phyloP scores from a whole-genome alignment of 495 filamentous ascomycete species.

The Aspergillus biplanus region DNA sequence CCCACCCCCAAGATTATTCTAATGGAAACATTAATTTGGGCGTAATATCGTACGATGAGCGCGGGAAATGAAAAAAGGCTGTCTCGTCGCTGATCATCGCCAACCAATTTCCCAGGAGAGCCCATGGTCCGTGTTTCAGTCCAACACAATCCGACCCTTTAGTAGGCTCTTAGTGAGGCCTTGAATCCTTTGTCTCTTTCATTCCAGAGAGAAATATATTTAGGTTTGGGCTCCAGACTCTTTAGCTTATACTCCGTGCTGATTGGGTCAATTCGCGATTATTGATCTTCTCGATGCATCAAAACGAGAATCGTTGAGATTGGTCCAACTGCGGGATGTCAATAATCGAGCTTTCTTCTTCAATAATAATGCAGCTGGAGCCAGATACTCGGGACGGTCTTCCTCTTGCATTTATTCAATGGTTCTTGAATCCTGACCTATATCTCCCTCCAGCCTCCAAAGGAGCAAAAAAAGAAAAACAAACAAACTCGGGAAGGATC shows the following conservation, averaged over 20 bases:
- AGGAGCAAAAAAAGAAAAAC: slow-evolving; percentile 5
- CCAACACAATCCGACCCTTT: slow-evolving; percentile 3
- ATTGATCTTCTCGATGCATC: too few species aligned
- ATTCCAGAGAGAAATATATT: not conserved
- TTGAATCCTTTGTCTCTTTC: not conserved
- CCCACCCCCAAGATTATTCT: too few species aligned
- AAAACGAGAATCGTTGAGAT: too few species aligned
- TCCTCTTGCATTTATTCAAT: too few species aligned
- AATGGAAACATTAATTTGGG: not conserved
- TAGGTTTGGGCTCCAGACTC: not conserved
- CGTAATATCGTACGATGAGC: slow-evolving; percentile 16
- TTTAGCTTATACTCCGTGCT: too few species aligned
- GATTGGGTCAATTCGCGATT: too few species aligned
- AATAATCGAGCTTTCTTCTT: too few species aligned
- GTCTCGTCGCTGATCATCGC: slow-evolving; percentile 32
- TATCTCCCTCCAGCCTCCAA: not conserved
- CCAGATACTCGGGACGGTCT: too few species aligned
- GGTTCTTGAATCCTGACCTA: too few species aligned
- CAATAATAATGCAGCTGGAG: too few species aligned
- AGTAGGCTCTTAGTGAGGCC: not conserved
- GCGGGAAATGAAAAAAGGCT: slow-evolving; percentile 6
- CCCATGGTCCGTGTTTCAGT: slow-evolving; percentile 36
- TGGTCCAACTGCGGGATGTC: not conserved
- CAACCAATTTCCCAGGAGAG: slow-evolving; percentile 34
- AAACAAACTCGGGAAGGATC: slow-evolving; percentile 15